Percentiles rank a stretch among this genome's conserved stretches.
Conservation (phyloP, 495 filamentous ascomycete genomes). For the Entonaema liquescens region DNA sequence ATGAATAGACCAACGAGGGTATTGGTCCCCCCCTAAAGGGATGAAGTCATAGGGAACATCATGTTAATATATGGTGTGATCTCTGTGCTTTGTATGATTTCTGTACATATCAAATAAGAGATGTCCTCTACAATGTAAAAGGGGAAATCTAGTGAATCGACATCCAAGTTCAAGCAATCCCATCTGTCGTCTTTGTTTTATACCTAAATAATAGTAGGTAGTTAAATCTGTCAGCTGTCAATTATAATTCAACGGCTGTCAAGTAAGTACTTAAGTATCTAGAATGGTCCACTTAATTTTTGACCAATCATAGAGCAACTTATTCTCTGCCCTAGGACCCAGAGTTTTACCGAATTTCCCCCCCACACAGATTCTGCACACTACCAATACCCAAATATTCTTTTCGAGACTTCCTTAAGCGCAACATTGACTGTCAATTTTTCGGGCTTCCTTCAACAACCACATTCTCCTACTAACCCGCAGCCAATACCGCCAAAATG, state of each 20-base stretch:
- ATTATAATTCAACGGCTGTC: neutral
- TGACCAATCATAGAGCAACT: neutral
- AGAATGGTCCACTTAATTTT: neutral
- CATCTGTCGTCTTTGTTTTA: neutral
- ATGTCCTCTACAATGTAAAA: constrained; percentile 7
- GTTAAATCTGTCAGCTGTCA: neutral
- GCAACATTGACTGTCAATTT: constrained; percentile 8
- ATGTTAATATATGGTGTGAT: constrained; percentile 19
- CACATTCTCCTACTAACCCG: constrained; percentile 34
- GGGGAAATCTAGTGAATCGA: neutral
- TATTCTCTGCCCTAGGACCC: constrained; percentile 41
- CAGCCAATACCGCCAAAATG: constrained; percentile 76
- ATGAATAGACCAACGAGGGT: neutral
- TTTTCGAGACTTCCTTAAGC: constrained; percentile 19
- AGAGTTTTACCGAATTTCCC: constrained; percentile 40
- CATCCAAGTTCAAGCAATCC: neutral
- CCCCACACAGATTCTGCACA: constrained; percentile 44
- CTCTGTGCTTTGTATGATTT: constrained; percentile 22
- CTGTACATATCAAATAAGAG: constrained; percentile 33
- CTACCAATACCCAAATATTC: constrained; percentile 25
- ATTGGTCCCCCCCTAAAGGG: neutral
- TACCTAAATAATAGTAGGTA: neutral
- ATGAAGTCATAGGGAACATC: neutral
- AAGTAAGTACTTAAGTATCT: neutral
- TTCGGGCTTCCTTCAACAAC: constrained; percentile 31